These are phyloP conservation scores for Fusarium tanahbumbuense DNA, from an alignment of 2,329 filamentous ascomycete species.

Conservation along the genomic window DNA sequence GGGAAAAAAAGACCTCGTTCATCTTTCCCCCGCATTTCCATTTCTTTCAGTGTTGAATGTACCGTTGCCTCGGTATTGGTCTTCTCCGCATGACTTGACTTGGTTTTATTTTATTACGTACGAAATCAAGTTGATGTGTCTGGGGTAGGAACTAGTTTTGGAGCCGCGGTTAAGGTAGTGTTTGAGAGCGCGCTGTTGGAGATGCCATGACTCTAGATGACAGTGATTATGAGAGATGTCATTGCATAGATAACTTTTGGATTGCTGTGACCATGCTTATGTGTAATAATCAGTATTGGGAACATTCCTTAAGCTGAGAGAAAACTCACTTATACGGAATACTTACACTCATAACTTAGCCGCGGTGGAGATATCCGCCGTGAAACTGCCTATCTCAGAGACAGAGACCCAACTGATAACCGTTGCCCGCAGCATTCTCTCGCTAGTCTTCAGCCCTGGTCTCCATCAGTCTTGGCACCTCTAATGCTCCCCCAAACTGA, in stretches of 20 bases:
- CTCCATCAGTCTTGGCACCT: conserved; percentile 28
- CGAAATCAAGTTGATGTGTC: conserved; percentile 6
- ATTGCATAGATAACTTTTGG: conserved; percentile 13
- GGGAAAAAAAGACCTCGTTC: conserved; percentile 6
- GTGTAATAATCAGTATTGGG: background rate
- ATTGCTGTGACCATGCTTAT: conserved; percentile 5
- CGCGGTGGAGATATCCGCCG: conserved; percentile 22
- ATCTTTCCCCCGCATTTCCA: conserved; percentile 34
- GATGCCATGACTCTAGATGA: background rate
- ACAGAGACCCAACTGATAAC: conserved; percentile 15
- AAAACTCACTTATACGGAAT: background rate
- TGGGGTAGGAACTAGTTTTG: conserved; percentile 24
- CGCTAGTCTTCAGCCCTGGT: conserved; percentile 11
- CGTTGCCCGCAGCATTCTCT: conserved; percentile 10
- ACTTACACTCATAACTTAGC: background rate
- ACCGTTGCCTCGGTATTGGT: conserved; percentile 7
- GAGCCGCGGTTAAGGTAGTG: conserved; percentile 14
- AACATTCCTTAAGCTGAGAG: background rate
- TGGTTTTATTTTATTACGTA: conserved; percentile 28
- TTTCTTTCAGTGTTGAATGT: background rate
- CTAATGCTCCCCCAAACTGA: conserved; percentile 28
- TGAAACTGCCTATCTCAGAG: conserved; percentile 36
- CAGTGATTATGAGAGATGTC: background rate
- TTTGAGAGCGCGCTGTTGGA: conserved; percentile 17
- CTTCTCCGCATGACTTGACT: conserved; percentile 32